Evolutionary conservation across 495 filamentous ascomycete genomes (phyloP), one percentile per base, ranked within the genome.

Genomic region (Neurospora sp.): DNA sequence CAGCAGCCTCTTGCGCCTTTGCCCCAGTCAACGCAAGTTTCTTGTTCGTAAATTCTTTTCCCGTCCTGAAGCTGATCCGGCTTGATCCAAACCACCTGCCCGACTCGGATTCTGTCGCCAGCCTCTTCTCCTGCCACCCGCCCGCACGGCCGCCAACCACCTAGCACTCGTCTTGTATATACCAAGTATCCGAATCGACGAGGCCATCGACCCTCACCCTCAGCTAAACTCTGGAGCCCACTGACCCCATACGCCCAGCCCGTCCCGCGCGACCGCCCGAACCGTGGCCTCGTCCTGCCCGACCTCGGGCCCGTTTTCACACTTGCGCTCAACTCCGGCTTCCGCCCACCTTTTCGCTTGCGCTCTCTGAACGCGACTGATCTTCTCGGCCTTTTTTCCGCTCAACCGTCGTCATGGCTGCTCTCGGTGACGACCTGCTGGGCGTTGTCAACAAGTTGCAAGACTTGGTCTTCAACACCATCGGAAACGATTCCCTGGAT

Each of bases 391-490:
- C 42, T 71, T 72, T 21, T 37, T n/a, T 37, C 19, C 19, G 42
- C 54, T 62, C 42, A 24, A 73, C 71, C 74, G 72, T 72, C 76
- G 77, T 76, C 73, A 89, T 89, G 87, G 85, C 87, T 70, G 83
- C 87, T 73, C 89, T 97, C 71, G 96, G 96, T 78, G 96, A 99
- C 78, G 94, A 98, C 81, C 85, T 99, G 80, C 88, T 99, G 79
- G 88, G 88, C 72, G 94, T 92, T 70, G 96, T 98, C 81, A 98
- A 99, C 84, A 95, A 94, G 85, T 88, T 99, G 74, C 96, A 99
- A 79, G 96, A 99, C 83, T 83, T 99, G 79, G 96, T 99, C 73
- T 98, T 99, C 85, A 98, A 99, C 85, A 99, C 96, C 71, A 99
- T 99, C 80, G 96, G 96, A 80, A 97, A 96, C 84, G 96, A 99